Evolutionary conservation across 495 filamentous ascomycete genomes (phyloP).

Genomic region (Lichenothelia convexa): DNA sequence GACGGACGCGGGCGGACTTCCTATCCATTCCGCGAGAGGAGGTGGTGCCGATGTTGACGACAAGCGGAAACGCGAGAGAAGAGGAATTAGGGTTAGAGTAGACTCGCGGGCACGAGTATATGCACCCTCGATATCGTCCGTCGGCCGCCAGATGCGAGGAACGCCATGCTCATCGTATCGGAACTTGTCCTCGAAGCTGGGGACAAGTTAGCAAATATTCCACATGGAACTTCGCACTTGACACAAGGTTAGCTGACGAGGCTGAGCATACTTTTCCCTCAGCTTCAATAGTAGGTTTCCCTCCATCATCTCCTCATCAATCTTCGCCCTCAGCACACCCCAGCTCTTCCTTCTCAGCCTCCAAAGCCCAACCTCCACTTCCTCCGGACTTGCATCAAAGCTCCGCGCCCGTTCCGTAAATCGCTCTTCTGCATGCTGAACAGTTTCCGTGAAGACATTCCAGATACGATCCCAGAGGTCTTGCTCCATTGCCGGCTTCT

Average conservation of each 20-base stretch:
- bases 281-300: slow-evolving; percentile 90
- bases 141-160: slow-evolving; percentile 89
- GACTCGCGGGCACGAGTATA: slow-evolving; percentile 85
- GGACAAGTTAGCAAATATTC: too few relatives aligned
- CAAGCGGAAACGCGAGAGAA: slow-evolving; percentile 69
- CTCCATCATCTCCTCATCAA: slow-evolving; percentile 96
- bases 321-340: slow-evolving; percentile 72
- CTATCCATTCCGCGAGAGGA: slow-evolving; percentile 65
- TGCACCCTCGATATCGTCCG: slow-evolving; percentile 87
- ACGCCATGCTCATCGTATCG: slow-evolving; percentile 92
- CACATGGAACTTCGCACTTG: too few relatives aligned
- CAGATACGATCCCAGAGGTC: slow-evolving; percentile 94
- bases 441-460: slow-evolving; percentile 68
- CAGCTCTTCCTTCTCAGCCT: slow-evolving; percentile 80
- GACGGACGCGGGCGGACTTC: slow-evolving; percentile 53
- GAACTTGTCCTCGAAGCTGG: slow-evolving; percentile 98
- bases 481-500: slow-evolving; percentile 53
- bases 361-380: slow-evolving; percentile 90
- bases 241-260: too few relatives aligned
- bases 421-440: slow-evolving; percentile 63
- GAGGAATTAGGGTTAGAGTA: slow-evolving; percentile 72
- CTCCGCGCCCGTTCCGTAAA: slow-evolving; percentile 78
- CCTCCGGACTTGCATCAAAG: slow-evolving; percentile 80
- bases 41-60: slow-evolving; percentile 52
- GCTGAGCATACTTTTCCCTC: too few relatives aligned